phyloP scores from a whole-genome alignment of 2,329 filamentous ascomycete genomes.

The Colletotrichum orbiculare region DNA sequence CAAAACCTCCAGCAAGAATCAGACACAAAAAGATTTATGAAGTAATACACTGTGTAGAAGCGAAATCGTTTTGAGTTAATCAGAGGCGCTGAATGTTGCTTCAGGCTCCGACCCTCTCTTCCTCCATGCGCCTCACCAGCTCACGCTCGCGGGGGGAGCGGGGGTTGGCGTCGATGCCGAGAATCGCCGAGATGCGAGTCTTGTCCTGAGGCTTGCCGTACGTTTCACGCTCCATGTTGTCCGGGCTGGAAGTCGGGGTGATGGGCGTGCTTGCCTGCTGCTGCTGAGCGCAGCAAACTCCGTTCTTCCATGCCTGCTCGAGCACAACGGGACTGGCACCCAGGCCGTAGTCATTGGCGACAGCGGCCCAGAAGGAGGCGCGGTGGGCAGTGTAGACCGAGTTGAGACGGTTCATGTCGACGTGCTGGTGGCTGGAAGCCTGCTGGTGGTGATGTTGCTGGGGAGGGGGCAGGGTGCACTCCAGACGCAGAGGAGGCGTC shows the following conservation, averaged over 20 bases:
- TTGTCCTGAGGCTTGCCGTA: conserved; percentile 59
- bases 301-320: conserved; percentile 76
- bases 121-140: conserved; percentile 66
- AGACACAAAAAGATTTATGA: conserved; percentile 27
- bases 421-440: conserved; percentile 52
- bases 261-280: conserved; percentile 57
- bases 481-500: conserved; percentile 65
- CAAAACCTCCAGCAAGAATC: conserved; percentile 22
- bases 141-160: conserved; percentile 68
- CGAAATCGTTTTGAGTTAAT: background rate
- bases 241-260: conserved; percentile 64
- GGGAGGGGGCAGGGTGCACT: conserved; percentile 62
- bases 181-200: conserved; percentile 72
- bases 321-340: conserved; percentile 71
- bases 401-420: conserved; percentile 75
- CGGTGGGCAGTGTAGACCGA: conserved; percentile 78
- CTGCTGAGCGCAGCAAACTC: conserved; percentile 54
- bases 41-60: conserved; percentile 37
- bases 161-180: conserved; percentile 69
- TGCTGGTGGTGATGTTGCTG: conserved; percentile 41
- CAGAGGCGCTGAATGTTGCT: background rate
- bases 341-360: conserved; percentile 77
- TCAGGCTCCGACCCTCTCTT: conserved; percentile 53
- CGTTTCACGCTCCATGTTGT: conserved; percentile 54
- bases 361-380: conserved; percentile 76